Evolutionary conservation across 2,329 filamentous ascomycete species (phyloP).

Genomic region (Sclerotinia sclerotiorum): DNA sequence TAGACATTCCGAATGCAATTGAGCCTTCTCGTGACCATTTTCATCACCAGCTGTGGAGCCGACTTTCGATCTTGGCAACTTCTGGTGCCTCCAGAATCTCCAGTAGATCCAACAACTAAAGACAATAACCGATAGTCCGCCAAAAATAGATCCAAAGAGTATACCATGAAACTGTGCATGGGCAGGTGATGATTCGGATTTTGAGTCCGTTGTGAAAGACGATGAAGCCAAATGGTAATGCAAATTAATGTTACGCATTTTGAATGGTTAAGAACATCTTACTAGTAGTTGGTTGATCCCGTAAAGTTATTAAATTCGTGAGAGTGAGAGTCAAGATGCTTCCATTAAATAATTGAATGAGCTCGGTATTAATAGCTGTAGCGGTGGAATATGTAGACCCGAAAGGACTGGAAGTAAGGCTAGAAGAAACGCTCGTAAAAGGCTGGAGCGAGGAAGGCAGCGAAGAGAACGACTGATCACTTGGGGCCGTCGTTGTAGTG

Average conservation of each 20-base stretch:
- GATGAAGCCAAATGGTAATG: background rate
- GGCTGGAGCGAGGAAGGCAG: background rate
- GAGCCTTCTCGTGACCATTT: background rate
- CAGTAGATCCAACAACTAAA: background rate
- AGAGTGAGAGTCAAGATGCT: background rate
- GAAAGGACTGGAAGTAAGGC: too few species aligned
- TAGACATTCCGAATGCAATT: background rate
- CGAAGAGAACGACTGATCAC: background rate
- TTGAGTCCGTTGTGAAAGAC: background rate
- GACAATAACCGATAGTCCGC: background rate
- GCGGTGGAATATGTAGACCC: slow-evolving; percentile 1
- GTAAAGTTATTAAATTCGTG: background rate
- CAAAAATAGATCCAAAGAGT: background rate
- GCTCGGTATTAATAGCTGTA: background rate
- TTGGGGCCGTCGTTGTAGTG: background rate
- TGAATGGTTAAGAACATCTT: background rate
- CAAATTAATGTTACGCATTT: background rate
- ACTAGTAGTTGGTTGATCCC: background rate
- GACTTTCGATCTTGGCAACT: background rate
- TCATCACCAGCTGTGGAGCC: background rate
- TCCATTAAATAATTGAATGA: background rate
- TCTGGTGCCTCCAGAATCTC: background rate
- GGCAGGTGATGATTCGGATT: background rate
- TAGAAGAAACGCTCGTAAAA: background rate
- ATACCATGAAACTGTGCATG: background rate